phyloP scores from a whole-genome alignment of 345 rosid species.

The Euphorbia tirucalli region DNA sequence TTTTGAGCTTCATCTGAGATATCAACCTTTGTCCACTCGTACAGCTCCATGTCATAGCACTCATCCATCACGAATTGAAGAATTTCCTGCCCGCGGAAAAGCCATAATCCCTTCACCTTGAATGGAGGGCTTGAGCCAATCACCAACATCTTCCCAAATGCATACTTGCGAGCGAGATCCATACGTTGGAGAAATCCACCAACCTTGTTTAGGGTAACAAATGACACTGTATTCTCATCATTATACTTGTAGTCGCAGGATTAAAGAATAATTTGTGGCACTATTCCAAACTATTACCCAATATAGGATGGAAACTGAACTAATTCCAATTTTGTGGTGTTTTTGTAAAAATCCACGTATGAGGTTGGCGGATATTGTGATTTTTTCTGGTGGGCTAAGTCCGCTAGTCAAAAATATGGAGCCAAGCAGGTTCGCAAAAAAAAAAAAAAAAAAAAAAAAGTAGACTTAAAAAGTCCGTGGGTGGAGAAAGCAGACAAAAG shows the following conservation, averaged over 20 bases:
- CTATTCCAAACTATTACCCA: too few species aligned
- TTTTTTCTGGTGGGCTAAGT: too few species aligned
- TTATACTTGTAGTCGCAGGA: slow-evolving; percentile 97
- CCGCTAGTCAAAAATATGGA: too few species aligned
- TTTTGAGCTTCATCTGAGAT: slow-evolving; percentile 76
- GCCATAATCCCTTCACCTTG: slow-evolving; percentile 95
- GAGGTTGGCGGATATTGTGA: too few species aligned
- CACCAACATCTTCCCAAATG: slow-evolving; percentile 95
- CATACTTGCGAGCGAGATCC: slow-evolving; percentile 93
- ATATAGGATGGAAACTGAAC: too few species aligned
- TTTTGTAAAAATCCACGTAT: too few species aligned
- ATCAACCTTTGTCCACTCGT: slow-evolving; percentile 90
- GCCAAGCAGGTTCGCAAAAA: too few species aligned
- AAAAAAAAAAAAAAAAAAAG: too few species aligned
- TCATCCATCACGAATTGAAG: slow-evolving; percentile 84
- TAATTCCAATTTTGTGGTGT: too few species aligned
- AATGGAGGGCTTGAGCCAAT: slow-evolving; percentile 75
- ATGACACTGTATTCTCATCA: slow-evolving; percentile 87
- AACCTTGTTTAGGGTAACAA: slow-evolving; percentile 87
- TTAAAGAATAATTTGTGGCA: too few species aligned
- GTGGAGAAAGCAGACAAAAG: too few species aligned
- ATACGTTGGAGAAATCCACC: slow-evolving; percentile 95
- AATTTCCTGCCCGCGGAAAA: slow-evolving; percentile 87
- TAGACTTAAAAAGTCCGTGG: too few species aligned
- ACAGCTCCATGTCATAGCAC: slow-evolving; percentile 97